Percentiles rank a stretch among this genome's conserved stretches.
These are phyloP conservation scores for Kuraishia capsulata DNA, from an alignment of 805 yeast genomes.

Conservation along the genomic window DNA sequence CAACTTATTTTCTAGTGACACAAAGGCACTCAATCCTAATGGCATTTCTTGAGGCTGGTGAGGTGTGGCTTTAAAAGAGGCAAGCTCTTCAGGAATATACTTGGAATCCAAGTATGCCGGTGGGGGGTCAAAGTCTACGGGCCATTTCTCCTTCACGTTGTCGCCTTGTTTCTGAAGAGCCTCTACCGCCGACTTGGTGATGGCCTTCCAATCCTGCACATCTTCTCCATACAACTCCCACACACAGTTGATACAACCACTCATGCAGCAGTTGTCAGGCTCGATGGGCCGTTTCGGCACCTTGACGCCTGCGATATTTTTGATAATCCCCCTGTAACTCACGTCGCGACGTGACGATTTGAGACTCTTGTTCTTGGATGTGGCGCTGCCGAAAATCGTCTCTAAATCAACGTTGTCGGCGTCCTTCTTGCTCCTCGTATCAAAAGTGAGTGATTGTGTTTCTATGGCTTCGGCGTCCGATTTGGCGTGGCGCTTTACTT, in stretches of 20 bases:
- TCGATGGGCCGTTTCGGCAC: constrained; percentile 83
- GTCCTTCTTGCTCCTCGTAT: constrained; percentile 12
- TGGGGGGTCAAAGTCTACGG: constrained; percentile 53
- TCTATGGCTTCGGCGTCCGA: constrained; percentile 6
- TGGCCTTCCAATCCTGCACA: constrained; percentile 66
- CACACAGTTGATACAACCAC: constrained; percentile 94
- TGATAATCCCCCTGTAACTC: constrained; percentile 21
- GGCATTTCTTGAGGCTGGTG: constrained; percentile 51
- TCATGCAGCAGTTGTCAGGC: constrained; percentile 96
- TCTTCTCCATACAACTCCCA: constrained; percentile 94
- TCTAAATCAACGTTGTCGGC: constrained; percentile 12
- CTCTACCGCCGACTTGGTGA: constrained; percentile 48
- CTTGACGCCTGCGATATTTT: constrained; percentile 48
- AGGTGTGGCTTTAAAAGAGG: constrained; percentile 10
- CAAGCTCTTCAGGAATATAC: constrained; percentile 32
- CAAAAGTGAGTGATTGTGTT: constrained; percentile 10
- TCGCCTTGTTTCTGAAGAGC: constrained; percentile 25
- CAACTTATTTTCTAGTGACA: constrained; percentile 67
- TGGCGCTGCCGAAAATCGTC: constrained; percentile 20
- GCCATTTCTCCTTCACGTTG: constrained; percentile 52
- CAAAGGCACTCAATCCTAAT: constrained; percentile 69
- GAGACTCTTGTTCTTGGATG: constrained; percentile 17
- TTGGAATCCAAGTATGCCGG: constrained; percentile 27
- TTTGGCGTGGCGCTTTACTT: constrained; percentile 5
- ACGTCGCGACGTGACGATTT: constrained; percentile 26